Conservation (phyloP, 306 rosid genomes). For the Lagenaria siceraria region DNA sequence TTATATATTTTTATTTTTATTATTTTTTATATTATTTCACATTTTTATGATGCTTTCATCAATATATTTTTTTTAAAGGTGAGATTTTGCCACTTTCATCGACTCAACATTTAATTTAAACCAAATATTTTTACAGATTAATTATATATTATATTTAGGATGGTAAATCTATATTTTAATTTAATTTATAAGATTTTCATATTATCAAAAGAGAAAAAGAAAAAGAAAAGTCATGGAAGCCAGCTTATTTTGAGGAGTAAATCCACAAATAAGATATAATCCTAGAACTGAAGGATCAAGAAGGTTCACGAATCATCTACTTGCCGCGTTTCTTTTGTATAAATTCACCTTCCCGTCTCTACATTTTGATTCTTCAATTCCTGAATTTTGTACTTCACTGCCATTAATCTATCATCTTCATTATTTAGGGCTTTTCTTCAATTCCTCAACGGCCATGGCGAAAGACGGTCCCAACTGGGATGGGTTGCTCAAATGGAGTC, state of each 20-base stretch:
- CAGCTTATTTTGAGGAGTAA: not conserved
- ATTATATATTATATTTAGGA: too few species aligned
- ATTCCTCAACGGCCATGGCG: slow-evolving; percentile 34
- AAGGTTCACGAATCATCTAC: slow-evolving; percentile 8
- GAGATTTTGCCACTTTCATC: too few species aligned
- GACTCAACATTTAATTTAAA: too few species aligned
- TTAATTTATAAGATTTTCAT: too few species aligned
- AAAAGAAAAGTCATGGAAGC: not conserved
- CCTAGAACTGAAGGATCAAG: not conserved
- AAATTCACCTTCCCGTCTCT: not conserved
- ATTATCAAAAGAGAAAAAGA: too few species aligned
- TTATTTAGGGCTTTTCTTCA: not conserved
- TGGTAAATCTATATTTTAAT: too few species aligned
- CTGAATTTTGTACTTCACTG: not conserved
- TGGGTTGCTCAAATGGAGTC: slow-evolving; percentile 83
- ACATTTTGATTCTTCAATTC: not conserved
- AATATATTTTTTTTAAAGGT: too few species aligned
- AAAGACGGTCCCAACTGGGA: slow-evolving; percentile 79
- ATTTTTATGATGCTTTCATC: too few species aligned
- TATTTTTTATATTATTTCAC: too few species aligned
- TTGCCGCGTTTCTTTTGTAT: not conserved
- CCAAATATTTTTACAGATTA: too few species aligned
- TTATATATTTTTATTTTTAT: too few species aligned
- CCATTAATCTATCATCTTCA: not conserved
- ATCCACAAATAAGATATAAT: not conserved